A percentile compares a stretch with the other conserved stretches of the same genome.
Evolutionary conservation across 2,329 filamentous ascomycete species (phyloP).

Genomic region (Fusarium foetens): DNA sequence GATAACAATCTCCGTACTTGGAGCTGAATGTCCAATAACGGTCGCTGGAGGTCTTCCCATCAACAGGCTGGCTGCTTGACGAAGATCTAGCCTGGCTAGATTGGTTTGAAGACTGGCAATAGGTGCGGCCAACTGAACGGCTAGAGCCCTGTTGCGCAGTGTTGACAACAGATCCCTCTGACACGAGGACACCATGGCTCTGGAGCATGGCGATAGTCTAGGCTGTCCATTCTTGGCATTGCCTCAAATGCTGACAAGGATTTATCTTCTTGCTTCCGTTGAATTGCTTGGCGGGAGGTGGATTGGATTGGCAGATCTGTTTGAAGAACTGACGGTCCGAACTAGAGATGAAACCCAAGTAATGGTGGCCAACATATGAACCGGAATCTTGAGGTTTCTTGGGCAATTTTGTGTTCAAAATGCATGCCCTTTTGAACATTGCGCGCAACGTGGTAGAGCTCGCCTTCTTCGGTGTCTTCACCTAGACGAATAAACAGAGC

Average conservation of each 20-base stretch:
- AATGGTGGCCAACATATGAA: neutral
- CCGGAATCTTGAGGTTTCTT: neutral
- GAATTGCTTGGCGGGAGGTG: neutral
- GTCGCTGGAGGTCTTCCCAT: neutral
- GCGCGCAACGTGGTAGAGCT: neutral
- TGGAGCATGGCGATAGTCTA: neutral
- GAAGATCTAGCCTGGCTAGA: neutral
- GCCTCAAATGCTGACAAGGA: neutral
- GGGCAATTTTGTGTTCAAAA: neutral
- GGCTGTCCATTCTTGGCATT: neutral
- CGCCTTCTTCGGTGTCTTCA: neutral
- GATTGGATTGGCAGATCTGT: neutral
- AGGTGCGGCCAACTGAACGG: neutral
- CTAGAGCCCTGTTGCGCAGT: neutral
- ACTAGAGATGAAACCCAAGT: neutral
- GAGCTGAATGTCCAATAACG: neutral
- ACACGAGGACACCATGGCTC: neutral
- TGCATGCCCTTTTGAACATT: neutral
- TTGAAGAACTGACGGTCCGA: neutral
- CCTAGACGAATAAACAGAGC: neutral
- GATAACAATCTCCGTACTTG: neutral
- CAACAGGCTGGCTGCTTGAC: neutral
- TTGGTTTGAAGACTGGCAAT: neutral
- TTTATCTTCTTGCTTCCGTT: neutral
- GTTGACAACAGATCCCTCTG: neutral